Evolutionary conservation across 1,284 basidiomycete genomes (phyloP), one percentile per base, ranked within the genome.

Genomic region (Sphaerobolus stellatus): DNA sequence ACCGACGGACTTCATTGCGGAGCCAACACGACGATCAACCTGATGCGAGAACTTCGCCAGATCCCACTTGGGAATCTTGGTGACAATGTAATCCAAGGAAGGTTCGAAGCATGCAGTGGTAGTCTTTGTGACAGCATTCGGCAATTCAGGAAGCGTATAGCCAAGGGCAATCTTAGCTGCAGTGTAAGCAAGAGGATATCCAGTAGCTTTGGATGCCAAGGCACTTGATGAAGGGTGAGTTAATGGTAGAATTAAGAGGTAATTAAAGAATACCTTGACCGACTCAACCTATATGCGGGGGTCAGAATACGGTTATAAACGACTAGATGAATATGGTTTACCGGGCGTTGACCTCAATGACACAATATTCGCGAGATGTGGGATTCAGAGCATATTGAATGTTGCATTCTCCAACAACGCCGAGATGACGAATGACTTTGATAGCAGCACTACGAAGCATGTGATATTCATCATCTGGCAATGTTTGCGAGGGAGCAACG

Each of bases 21-120:
- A 98, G 34, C 97, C 96, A 51, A 99, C 87, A 68, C 94, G 88
- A 57, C 96, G 89, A 70, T 97, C 90, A 57, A 99, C 97, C 68
- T 98, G 94, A 2, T 78, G 74, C 18, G 86, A 88, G 81, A 99
- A 98, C 76, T 99, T 99, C 63, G 94, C 94, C 58, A 99, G 78
- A 74, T 99, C 97, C 95, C 97, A 99, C 74, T 98, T 98, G 63
- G 97, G 97, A 64, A 99, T 99, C 78, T 99, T 99, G 56, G 94
- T 98, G 60, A 99, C 96, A 67, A 99, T 97, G 75, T 99, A 99
- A 75, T 99, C 97, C 50, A 99, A 81, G 13, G 94, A 95, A n/a
- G 97, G 96, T 71, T 99, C 97, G 73, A 99, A 99, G 75, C 97
- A 99, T 2, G 97, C 97, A 6, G 96, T 99, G 4, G 97, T 99